Conservation (phyloP, 805 yeast genomes). For the Sugiyamaella smithiae region DNA sequence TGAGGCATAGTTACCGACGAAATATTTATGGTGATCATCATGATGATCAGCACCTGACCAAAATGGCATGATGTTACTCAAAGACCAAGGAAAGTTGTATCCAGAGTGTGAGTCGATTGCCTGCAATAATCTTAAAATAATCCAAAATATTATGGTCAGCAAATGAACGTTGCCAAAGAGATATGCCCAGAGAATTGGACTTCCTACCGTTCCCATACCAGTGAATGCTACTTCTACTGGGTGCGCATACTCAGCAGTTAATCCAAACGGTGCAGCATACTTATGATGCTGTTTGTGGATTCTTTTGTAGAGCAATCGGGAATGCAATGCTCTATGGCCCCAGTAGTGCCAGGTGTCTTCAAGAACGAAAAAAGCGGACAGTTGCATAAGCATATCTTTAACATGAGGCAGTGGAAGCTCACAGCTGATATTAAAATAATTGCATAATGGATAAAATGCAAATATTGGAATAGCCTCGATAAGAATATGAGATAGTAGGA, state of each 20-base stretch:
- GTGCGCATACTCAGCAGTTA: conserved; percentile 97
- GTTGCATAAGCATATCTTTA: conserved; percentile 58
- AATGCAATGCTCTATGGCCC: conserved; percentile 90
- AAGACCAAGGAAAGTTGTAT: conserved; percentile 95
- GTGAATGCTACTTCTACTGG: conserved; percentile 88
- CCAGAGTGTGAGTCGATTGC: conserved; percentile 98
- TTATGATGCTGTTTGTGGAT: conserved; percentile 97
- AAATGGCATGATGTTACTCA: conserved; percentile 86
- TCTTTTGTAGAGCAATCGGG: conserved; percentile 72
- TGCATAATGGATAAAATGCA: conserved; percentile 93
- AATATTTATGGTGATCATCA: conserved; percentile 94
- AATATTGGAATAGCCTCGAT: conserved; percentile 96
- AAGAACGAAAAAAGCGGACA: conserved; percentile 70
- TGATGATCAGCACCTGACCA: conserved; percentile 99
- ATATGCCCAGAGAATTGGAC: conserved; percentile 81
- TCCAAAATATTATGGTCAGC: conserved; percentile 85
- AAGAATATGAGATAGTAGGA: conserved; percentile 78
- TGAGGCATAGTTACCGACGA: conserved; percentile 92
- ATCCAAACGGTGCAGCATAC: conserved; percentile 96
- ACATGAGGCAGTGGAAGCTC: conserved; percentile 80
- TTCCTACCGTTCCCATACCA: conserved; percentile 95
- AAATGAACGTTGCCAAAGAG: conserved; percentile 75
- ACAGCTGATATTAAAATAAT: conserved; percentile 68
- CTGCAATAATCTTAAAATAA: conserved; percentile 82
- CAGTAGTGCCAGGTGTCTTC: conserved; percentile 98